Evolutionary conservation across 2,329 filamentous ascomycete species (phyloP).

Genomic region (Arthroderma sp.): DNA sequence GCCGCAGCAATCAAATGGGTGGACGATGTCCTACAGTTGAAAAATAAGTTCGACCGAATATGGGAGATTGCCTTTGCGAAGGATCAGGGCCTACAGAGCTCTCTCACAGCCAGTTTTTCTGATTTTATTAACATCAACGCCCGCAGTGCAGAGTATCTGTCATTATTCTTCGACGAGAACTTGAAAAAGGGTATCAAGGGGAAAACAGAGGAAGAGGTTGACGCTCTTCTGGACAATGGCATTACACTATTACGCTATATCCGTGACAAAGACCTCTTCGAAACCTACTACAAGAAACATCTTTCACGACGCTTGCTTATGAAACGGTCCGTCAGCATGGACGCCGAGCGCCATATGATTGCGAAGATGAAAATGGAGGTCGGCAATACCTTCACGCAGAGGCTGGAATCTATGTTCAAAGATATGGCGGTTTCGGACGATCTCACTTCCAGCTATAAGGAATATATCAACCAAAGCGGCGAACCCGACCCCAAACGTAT

Average conservation of each 20-base stretch:
- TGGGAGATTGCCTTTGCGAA: constrained; percentile 59
- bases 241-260: constrained; percentile 80
- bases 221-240: constrained; percentile 72
- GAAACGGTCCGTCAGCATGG: constrained; percentile 77
- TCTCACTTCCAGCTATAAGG: constrained; percentile 62
- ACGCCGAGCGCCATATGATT: constrained; percentile 92
- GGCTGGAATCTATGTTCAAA: constrained; percentile 95
- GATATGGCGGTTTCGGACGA: constrained; percentile 85
- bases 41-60: constrained; percentile 78
- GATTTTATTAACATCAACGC: constrained; percentile 88
- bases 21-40: constrained; percentile 71
- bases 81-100: constrained; percentile 66
- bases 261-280: constrained; percentile 84
- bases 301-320: constrained; percentile 75
- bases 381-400: constrained; percentile 83
- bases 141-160: constrained; percentile 81
- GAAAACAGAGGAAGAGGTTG: constrained; percentile 79
- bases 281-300: constrained; percentile 97
- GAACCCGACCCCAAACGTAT: constrained; percentile 49
- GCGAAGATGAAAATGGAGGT: constrained; percentile 94
- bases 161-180: constrained; percentile 92
- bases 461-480: constrained; percentile 49
- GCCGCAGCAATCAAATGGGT: constrained; percentile 88
- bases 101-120: constrained; percentile 73
- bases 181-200: constrained; percentile 87